Evolutionary conservation across 768 basidiomycete genomes (phyloP).

Genomic region (Hypholoma fasciculare): DNA sequence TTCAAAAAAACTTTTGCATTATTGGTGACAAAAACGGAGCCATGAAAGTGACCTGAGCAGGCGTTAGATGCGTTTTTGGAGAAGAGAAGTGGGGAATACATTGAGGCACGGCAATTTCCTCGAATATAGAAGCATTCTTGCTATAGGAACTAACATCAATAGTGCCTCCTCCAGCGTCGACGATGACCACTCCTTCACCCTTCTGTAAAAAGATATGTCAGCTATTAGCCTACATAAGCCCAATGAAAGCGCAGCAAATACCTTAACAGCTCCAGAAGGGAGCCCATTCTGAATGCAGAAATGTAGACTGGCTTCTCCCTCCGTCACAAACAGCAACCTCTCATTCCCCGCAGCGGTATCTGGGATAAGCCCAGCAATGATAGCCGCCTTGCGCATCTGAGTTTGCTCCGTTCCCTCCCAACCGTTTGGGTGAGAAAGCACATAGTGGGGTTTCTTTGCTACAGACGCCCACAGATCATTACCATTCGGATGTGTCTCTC

Average conservation of each 20-base stretch:
- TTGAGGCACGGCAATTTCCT: conserved; percentile 47
- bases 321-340: conserved; percentile 55
- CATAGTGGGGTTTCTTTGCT: conserved; percentile 38
- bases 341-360: conserved; percentile 35
- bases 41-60: conserved; percentile 42
- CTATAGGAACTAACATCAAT: conserved; percentile 56
- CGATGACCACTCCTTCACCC: conserved; percentile 28
- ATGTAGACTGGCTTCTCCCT: conserved; percentile 63
- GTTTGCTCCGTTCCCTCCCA: conserved; percentile 61
- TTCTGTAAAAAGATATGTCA: not conserved
- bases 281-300: conserved; percentile 46
- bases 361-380: conserved; percentile 48
- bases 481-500: conserved; percentile 39
- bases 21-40: conserved; percentile 33
- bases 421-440: conserved; percentile 48
- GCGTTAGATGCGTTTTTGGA: not conserved
- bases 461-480: conserved; percentile 34
- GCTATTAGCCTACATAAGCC: too few relatives aligned
- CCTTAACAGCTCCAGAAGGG: conserved; percentile 33
- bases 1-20: conserved; percentile 9
- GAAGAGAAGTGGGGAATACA: conserved; percentile 27
- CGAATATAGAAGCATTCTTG: conserved; percentile 26
- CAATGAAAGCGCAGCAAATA: not conserved
- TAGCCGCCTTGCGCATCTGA: conserved; percentile 53
- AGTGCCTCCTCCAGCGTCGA: conserved; percentile 65